Conservation (phyloP, 2,329 filamentous ascomycete genomes). For the Colletotrichum salicis region DNA sequence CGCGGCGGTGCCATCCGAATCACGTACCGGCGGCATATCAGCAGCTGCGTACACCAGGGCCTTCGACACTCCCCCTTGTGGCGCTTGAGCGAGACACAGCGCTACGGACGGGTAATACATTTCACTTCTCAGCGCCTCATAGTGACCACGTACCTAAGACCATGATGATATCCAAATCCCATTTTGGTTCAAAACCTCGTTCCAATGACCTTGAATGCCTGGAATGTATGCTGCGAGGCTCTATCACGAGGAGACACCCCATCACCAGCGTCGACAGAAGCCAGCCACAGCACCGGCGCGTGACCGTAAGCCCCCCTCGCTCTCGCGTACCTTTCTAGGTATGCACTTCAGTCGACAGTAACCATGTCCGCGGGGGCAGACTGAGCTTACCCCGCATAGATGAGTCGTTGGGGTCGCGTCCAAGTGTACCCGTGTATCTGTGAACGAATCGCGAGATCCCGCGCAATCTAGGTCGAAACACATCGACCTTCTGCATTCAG, state of each 20-base stretch:
- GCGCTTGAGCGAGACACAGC: no score
- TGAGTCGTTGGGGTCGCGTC: not conserved
- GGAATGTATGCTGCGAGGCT: not conserved
- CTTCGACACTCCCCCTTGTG: not conserved
- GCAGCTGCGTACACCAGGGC: not conserved
- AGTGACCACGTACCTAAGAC: no score
- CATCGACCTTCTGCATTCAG: not conserved
- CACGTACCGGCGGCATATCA: not conserved
- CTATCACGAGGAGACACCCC: no score
- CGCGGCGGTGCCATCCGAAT: not conserved
- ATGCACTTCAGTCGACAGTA: constrained; percentile 4
- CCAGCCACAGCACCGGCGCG: not conserved
- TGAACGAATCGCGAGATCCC: not conserved
- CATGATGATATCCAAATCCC: no score
- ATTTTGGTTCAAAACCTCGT: no score
- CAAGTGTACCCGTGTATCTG: not conserved
- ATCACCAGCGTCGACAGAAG: no score
- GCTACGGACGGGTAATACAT: no score
- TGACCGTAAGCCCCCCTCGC: not conserved
- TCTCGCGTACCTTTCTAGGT: not conserved
- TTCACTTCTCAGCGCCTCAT: no score
- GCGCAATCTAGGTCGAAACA: not conserved
- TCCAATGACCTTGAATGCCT: not conserved
- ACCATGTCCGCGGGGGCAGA: not conserved
- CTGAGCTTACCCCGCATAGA: constrained; percentile 3